These are phyloP conservation scores for Cystofilobasidium ferigula DNA, from an alignment of 768 basidiomycete species.

Conservation along the genomic window DNA sequence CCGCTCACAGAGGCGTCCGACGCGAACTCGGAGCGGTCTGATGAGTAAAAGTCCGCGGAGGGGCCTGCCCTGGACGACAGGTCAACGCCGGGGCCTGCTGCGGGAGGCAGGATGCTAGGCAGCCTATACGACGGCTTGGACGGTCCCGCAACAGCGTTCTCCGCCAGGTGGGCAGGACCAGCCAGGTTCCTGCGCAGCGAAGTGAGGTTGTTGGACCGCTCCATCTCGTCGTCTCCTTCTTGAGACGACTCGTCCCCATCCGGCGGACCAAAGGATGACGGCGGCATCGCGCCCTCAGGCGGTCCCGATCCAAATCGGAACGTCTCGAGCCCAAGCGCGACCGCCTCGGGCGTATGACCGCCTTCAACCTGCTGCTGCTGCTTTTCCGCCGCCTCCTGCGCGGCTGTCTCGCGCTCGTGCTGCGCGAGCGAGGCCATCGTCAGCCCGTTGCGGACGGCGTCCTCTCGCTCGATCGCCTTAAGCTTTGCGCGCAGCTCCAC, in stretches of 20 bases:
- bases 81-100: too few relatives aligned
- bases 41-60: too few relatives aligned
- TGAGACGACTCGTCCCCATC: background rate
- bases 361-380: background rate
- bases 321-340: background rate
- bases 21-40: too few relatives aligned
- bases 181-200: background rate
- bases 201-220: background rate
- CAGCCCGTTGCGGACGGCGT: background rate
- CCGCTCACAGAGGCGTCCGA: too few relatives aligned
- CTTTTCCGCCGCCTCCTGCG: background rate
- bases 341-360: background rate
- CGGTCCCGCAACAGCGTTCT: background rate
- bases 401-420: background rate
- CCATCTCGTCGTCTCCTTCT: background rate
- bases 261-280: background rate
- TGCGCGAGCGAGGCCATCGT: background rate
- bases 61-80: background rate
- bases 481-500: too few relatives aligned
- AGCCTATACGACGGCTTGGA: background rate
- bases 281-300: background rate
- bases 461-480: slow-evolving; percentile 27
- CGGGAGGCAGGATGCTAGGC: background rate
- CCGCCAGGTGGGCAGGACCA: background rate
- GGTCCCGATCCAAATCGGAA: background rate